Evolutionary conservation across 441 rosid species (phyloP).

Genomic region (Euphorbia schlechtendalii): DNA sequence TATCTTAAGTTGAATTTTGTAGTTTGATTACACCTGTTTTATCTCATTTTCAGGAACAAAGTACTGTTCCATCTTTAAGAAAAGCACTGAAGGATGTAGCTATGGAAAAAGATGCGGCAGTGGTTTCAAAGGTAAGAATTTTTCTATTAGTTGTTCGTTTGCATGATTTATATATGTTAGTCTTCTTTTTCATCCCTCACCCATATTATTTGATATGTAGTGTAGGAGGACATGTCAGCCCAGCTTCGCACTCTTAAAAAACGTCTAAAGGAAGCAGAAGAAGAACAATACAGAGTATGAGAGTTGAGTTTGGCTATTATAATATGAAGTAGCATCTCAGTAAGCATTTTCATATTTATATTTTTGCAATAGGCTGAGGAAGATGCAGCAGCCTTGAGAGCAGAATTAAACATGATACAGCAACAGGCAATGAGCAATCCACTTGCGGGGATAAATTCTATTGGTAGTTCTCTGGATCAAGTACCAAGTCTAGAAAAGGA

Average conservation of each 20-base stretch:
- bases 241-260: slow-evolving; percentile 87
- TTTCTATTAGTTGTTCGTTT: slow-evolving; percentile 1
- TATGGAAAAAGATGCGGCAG: slow-evolving; percentile 99
- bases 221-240: slow-evolving; percentile 91
- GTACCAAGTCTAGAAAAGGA: slow-evolving; percentile 49
- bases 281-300: slow-evolving; percentile 81
- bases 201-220: slow-evolving; percentile 25
- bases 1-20: background rate
- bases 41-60: slow-evolving; percentile 58
- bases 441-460: slow-evolving; percentile 32
- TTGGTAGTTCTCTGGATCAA: slow-evolving; percentile 41
- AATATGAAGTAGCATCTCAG: background rate
- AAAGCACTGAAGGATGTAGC: slow-evolving; percentile 93
- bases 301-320: slow-evolving; percentile 19
- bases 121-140: slow-evolving; percentile 67
- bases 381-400: slow-evolving; percentile 83
- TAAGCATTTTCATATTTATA: slow-evolving; percentile 15
- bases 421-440: slow-evolving; percentile 47
- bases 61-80: slow-evolving; percentile 83
- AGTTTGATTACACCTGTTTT: background rate
- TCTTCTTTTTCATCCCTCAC: slow-evolving; percentile 17
- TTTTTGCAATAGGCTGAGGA: slow-evolving; percentile 76
- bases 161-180: slow-evolving; percentile 4
- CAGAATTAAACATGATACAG: slow-evolving; percentile 67
- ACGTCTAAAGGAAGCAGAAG: slow-evolving; percentile 89